phyloP scores from a whole-genome alignment of 2,329 filamentous ascomycete species.

The Fusarium sp. region DNA sequence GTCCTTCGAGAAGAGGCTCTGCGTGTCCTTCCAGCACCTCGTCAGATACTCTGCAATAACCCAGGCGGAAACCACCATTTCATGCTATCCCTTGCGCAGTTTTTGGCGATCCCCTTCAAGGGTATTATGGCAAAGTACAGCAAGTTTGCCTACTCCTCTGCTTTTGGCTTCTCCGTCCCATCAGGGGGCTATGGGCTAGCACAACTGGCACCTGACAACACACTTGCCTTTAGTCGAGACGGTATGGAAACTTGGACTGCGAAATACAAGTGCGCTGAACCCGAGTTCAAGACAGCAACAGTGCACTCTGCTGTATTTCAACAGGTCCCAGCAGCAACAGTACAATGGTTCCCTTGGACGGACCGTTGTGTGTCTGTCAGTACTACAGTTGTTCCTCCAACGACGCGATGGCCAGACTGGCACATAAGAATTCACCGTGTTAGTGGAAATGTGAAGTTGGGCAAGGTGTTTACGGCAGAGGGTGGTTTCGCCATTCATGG shows the following conservation, averaged over 20 bases:
- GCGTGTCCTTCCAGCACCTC: constrained; percentile 39
- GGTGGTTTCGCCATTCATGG: background rate
- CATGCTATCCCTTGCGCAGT: constrained; percentile 21
- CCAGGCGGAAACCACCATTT: constrained; percentile 32
- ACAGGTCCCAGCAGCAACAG: background rate
- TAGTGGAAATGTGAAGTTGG: background rate
- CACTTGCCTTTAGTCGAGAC: constrained; percentile 15
- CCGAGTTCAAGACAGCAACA: background rate
- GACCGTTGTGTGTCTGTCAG: background rate
- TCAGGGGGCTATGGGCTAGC: constrained; percentile 40
- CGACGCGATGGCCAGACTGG: background rate
- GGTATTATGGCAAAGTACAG: constrained; percentile 51
- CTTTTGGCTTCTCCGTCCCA: constrained; percentile 56
- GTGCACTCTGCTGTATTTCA: background rate
- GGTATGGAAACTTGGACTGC: background rate
- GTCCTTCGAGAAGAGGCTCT: background rate
- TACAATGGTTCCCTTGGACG: background rate
- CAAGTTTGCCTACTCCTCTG: constrained; percentile 58
- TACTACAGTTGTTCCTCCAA: background rate
- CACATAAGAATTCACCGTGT: background rate
- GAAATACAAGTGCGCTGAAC: background rate
- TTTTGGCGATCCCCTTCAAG: constrained; percentile 3
- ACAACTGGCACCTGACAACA: constrained; percentile 44
- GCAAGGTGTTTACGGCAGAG: background rate
- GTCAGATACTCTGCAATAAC: constrained; percentile 56